A percentile compares a stretch with the other conserved stretches of the same genome.
phyloP scores from a whole-genome alignment of 2,329 filamentous ascomycete species.

The Colletotrichum sidae region DNA sequence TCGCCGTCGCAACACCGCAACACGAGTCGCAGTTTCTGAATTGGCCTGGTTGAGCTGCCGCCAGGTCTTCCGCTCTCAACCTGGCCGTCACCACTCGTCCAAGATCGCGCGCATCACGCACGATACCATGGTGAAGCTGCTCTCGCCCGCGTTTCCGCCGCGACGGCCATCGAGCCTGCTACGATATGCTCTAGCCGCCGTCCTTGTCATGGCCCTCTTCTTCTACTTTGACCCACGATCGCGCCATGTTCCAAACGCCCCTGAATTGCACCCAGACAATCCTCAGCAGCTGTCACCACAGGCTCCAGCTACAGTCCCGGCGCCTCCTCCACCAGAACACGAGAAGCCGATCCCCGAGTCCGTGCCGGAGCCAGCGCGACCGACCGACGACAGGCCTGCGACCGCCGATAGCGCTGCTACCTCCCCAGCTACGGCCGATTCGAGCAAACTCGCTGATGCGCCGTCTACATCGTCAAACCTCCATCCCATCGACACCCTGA shows the following conservation, averaged over 20 bases:
- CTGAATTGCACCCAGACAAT: constrained; percentile 15
- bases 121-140: constrained; percentile 42
- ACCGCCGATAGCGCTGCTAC: constrained; percentile 2
- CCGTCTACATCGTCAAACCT: not conserved
- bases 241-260: constrained; percentile 20
- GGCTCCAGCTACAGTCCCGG: constrained; percentile 34
- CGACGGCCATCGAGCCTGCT: constrained; percentile 63
- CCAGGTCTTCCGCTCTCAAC: constrained; percentile 2
- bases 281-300: constrained; percentile 33
- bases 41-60: constrained; percentile 36
- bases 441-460: constrained; percentile 35
- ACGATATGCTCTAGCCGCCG: constrained; percentile 71
- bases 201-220: constrained; percentile 60
- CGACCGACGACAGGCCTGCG: constrained; percentile 1
- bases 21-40: constrained; percentile 3
- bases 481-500: constrained; percentile 60
- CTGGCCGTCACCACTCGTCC: not conserved
- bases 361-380: constrained; percentile 20
- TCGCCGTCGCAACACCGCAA: not conserved
- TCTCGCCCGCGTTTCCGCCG: constrained; percentile 55
- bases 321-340: constrained; percentile 24
- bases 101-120: constrained; percentile 2
- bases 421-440: not conserved
- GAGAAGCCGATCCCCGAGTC: constrained; percentile 29
- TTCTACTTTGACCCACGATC: constrained; percentile 44